These are phyloP conservation scores for Achaetomium macrosporum DNA, from an alignment of 2,329 filamentous ascomycete genomes.

Conservation along the genomic window DNA sequence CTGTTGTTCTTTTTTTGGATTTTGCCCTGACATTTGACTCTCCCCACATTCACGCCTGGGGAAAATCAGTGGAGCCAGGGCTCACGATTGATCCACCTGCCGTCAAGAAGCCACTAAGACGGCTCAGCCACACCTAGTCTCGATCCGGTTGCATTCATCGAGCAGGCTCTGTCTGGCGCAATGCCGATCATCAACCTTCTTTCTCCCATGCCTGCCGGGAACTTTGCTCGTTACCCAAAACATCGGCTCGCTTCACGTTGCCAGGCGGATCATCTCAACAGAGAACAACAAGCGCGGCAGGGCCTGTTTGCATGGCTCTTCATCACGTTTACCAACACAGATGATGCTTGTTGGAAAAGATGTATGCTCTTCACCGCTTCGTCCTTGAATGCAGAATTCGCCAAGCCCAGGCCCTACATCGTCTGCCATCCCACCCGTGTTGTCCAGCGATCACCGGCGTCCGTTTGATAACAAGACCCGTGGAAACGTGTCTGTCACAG, in stretches of 20 bases:
- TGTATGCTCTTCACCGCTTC: not conserved
- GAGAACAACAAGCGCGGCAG: not conserved
- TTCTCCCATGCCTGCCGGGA: not conserved
- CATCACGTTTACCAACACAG: not conserved
- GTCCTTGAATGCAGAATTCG: not conserved
- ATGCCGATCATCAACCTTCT: slow-evolving; percentile 11
- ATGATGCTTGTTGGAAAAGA: not conserved
- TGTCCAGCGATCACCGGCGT: not conserved
- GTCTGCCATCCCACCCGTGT: not conserved
- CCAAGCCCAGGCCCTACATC: not conserved
- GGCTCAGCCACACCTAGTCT: slow-evolving; percentile 23
- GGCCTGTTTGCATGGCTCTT: not conserved
- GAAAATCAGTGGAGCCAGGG: not conserved
- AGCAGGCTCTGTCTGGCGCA: slow-evolving; percentile 8
- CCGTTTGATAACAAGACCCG: not conserved
- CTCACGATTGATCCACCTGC: slow-evolving; percentile 2
- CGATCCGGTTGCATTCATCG: slow-evolving; percentile 15
- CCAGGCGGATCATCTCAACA: not conserved
- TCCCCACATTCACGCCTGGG: slow-evolving; percentile 18
- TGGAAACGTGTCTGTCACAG: not conserved
- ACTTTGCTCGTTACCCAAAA: slow-evolving; percentile 12
- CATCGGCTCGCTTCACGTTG: not conserved
- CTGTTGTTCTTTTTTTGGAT: slow-evolving; percentile 27
- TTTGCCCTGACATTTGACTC: slow-evolving; percentile 25
- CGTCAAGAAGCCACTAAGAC: slow-evolving; percentile 20